phyloP scores from a whole-genome alignment of 1,284 basidiomycete species.

The Apiotrichum montevideense region DNA sequence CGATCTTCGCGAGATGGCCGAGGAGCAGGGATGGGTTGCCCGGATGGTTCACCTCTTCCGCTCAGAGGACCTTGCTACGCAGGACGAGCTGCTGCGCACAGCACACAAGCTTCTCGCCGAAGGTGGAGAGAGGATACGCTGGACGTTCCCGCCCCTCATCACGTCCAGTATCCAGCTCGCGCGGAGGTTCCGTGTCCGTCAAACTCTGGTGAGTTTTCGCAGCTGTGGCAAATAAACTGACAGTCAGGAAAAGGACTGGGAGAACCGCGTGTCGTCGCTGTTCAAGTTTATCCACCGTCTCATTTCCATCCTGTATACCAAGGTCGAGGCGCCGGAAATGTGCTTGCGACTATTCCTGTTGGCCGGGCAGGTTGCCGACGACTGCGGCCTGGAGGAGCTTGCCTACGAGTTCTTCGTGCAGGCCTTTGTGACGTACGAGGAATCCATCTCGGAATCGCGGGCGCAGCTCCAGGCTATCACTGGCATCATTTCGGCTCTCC shows the following conservation, averaged over 20 bases:
- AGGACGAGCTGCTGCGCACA: constrained; percentile 77
- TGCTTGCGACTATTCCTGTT: constrained; percentile 90
- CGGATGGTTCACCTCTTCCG: constrained; percentile 91
- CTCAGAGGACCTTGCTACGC: constrained; percentile 71
- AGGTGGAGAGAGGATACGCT: constrained; percentile 88
- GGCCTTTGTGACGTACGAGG: constrained; percentile 92
- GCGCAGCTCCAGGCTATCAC: constrained; percentile 90
- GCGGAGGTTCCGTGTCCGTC: constrained; percentile 73
- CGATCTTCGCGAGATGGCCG: constrained; percentile 83
- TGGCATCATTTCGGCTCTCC: constrained; percentile 79
- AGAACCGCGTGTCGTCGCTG: constrained; percentile 68
- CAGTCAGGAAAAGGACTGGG: constrained; percentile 64
- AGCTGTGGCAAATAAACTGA: neutral
- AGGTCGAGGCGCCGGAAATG: constrained; percentile 81
- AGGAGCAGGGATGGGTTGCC: constrained; percentile 95
- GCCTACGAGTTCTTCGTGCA: constrained; percentile 94
- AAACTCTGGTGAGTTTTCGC: constrained; percentile 24
- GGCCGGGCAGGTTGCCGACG: constrained; percentile 83
- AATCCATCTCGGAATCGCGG: constrained; percentile 83
- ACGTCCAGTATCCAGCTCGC: constrained; percentile 84
- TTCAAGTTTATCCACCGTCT: constrained; percentile 89
- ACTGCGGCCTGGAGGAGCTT: constrained; percentile 86
- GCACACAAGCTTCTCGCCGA: constrained; percentile 78
- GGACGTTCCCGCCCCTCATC: constrained; percentile 88
- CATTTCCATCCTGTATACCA: constrained; percentile 80